Evolutionary conservation across 495 filamentous ascomycete genomes (phyloP).

Genomic region (Aspergillus bertholletiae): DNA sequence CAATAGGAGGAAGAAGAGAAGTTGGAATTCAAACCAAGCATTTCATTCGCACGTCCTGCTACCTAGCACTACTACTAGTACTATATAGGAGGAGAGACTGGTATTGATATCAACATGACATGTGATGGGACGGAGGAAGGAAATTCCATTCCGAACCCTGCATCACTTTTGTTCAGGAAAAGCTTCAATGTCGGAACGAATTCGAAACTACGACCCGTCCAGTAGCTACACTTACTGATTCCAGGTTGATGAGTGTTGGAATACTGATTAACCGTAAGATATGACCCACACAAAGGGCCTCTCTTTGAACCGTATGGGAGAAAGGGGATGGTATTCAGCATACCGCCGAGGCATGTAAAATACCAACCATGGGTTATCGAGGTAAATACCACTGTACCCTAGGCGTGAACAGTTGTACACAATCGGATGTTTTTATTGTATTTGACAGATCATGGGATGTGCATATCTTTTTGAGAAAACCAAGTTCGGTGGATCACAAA

Average conservation of each 20-base stretch:
- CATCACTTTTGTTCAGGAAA: neutral
- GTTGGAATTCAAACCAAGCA: neutral
- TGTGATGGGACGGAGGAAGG: neutral
- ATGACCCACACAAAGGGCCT: neutral
- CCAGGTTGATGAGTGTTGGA: too few relatives aligned
- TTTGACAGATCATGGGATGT: slow-evolving; percentile 2
- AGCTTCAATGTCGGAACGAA: too few relatives aligned
- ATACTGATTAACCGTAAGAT: too few relatives aligned
- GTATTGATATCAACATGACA: neutral
- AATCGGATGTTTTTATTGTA: neutral
- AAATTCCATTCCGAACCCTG: neutral
- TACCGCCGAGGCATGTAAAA: slow-evolving; percentile 27
- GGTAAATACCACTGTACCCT: too few relatives aligned
- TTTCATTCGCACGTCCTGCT: neutral
- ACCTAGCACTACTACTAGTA: neutral
- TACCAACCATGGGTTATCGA: neutral
- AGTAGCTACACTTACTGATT: too few relatives aligned
- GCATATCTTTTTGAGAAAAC: neutral
- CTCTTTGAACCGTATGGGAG: too few relatives aligned
- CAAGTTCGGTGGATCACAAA: slow-evolving; percentile 20
- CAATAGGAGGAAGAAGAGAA: neutral
- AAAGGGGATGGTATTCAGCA: slow-evolving; percentile 29
- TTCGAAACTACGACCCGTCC: too few relatives aligned
- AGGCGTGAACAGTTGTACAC: slow-evolving; percentile 7
- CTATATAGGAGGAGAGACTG: neutral